Percentiles rank a stretch among this genome's conserved stretches.
phyloP scores from a whole-genome alignment of 73 alveolate species.

The Symbiodinium pilosum region DNA sequence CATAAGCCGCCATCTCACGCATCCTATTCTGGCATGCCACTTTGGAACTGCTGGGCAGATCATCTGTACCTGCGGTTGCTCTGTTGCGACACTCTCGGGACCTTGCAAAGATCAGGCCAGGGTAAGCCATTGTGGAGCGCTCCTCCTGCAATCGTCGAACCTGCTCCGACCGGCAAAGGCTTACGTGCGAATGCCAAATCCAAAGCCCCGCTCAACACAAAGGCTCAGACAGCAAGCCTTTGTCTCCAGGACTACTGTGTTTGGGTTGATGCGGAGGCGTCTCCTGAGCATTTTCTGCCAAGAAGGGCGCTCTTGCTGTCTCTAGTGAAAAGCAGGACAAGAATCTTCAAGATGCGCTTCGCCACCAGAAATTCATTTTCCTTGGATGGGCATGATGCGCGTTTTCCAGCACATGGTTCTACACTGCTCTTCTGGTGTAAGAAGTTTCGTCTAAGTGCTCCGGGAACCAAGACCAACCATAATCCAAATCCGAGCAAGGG shows the following conservation, averaged over 20 bases:
- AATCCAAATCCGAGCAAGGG: too few species aligned
- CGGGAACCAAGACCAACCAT: too few species aligned
- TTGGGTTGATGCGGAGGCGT: conserved; percentile 22
- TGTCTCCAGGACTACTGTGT: background rate
- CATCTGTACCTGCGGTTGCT: background rate
- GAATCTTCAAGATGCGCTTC: conserved; percentile 55
- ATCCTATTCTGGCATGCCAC: too few species aligned
- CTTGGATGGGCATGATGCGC: background rate
- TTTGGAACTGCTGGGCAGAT: too few species aligned
- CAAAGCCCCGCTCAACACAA: too few species aligned
- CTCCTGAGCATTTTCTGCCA: too few species aligned
- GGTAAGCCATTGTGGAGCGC: conserved; percentile 54
- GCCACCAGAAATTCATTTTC: conserved; percentile 52
- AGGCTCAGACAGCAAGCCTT: background rate
- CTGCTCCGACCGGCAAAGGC: background rate
- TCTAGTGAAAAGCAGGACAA: background rate
- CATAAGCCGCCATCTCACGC: too few species aligned
- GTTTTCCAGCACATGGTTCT: too few species aligned
- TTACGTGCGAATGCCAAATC: too few species aligned
- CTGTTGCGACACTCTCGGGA: background rate
- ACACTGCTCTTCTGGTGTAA: too few species aligned
- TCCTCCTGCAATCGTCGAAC: conserved; percentile 30
- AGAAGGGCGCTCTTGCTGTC: too few species aligned
- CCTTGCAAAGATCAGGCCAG: conserved; percentile 36
- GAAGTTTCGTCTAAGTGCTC: too few species aligned